These are phyloP conservation scores for Neurospora tetrasperma DNA, from an alignment of 495 filamentous ascomycete species.

Conservation along the genomic window DNA sequence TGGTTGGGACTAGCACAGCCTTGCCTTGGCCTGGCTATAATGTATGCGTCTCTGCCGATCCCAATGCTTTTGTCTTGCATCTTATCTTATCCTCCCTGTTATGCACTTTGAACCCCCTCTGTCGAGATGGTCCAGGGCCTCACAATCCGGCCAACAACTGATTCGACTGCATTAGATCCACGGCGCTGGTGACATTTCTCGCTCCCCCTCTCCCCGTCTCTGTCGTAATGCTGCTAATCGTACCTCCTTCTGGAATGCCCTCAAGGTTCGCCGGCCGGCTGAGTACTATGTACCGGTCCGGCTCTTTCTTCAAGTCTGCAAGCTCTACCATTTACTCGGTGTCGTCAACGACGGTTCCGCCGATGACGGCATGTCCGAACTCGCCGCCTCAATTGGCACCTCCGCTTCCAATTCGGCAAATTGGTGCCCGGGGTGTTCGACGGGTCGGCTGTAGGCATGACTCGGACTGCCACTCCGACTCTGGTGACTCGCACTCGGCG, in stretches of 20 bases:
- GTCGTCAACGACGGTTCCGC: not conserved
- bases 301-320: not conserved
- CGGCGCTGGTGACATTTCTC: not conserved
- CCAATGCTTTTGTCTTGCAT: not conserved
- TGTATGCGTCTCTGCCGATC: not conserved
- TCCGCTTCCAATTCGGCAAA: slow-evolving; percentile 13
- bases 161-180: not conserved
- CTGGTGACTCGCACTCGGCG: not conserved
- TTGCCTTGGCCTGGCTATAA: not conserved
- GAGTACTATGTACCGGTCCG: not conserved
- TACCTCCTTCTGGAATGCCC: not conserved
- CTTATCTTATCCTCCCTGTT: not conserved
- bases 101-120: not conserved
- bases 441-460: not conserved
- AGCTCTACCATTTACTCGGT: not conserved
- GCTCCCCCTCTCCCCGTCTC: not conserved
- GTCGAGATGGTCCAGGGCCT: not conserved
- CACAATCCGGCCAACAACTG: not conserved
- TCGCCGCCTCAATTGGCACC: slow-evolving; percentile 3
- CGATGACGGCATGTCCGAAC: not conserved
- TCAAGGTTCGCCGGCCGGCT: not conserved
- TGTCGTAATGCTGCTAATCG: not conserved
- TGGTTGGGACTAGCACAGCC: not conserved
- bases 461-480: not conserved
- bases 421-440: not conserved